Evolutionary conservation across 2,329 filamentous ascomycete genomes (phyloP).

Genomic region (Phialemoniopsis sp.): DNA sequence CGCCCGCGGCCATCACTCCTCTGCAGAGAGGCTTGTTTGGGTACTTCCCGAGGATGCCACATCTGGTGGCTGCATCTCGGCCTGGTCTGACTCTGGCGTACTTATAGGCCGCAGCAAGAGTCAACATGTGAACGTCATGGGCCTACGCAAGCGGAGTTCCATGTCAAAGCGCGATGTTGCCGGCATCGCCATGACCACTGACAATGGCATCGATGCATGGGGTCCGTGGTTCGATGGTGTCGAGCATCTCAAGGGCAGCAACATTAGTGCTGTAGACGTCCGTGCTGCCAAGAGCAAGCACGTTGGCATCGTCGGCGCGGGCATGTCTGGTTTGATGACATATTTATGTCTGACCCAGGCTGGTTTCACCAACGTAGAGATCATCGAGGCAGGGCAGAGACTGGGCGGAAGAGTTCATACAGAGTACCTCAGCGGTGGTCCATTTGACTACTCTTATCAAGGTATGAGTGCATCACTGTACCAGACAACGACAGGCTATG

Average conservation of each 20-base stretch:
- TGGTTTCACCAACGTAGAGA: slow-evolving; percentile 56
- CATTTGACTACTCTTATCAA: slow-evolving; percentile 62
- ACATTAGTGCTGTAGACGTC: slow-evolving; percentile 48
- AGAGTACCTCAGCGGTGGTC: slow-evolving; percentile 54
- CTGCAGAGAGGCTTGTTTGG: slow-evolving; percentile 10
- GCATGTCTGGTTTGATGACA: slow-evolving; percentile 63
- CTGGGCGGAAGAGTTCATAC: slow-evolving; percentile 63
- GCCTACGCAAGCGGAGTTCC: slow-evolving; percentile 6
- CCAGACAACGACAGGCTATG: too few relatives aligned
- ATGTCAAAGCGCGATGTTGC: slow-evolving; percentile 10
- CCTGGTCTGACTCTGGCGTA: slow-evolving; percentile 4
- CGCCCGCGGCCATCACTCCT: slow-evolving; percentile 3
- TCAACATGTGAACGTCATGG: slow-evolving; percentile 13
- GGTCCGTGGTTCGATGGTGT: slow-evolving; percentile 67
- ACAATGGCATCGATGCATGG: slow-evolving; percentile 37
- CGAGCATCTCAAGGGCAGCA: slow-evolving; percentile 48
- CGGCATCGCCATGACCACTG: slow-evolving; percentile 43
- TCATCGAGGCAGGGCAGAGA: slow-evolving; percentile 56
- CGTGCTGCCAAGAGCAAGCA: slow-evolving; percentile 49
- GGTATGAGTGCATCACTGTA: slow-evolving; percentile 40
- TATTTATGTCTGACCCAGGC: slow-evolving; percentile 42
- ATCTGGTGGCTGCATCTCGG: slow-evolving; percentile 10
- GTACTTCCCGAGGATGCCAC: slow-evolving; percentile 5
- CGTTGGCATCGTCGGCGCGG: slow-evolving; percentile 61
- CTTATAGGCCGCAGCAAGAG: slow-evolving; percentile 9